phyloP scores from a whole-genome alignment of 495 filamentous ascomycete genomes.

The Astrothelium subdiscretum region DNA sequence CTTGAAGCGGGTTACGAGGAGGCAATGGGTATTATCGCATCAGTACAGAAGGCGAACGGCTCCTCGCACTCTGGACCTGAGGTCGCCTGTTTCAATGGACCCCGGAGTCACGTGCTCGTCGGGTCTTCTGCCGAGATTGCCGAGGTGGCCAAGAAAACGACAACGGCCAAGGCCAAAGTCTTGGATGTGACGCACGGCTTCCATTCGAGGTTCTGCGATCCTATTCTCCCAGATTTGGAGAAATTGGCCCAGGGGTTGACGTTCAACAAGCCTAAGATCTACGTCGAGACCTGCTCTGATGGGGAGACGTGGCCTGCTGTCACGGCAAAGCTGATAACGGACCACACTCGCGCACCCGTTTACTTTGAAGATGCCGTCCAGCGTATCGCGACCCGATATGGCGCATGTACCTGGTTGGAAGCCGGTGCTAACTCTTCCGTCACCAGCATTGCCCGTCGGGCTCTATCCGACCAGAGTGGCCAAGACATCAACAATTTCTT shows the following conservation, averaged over 20 bases:
- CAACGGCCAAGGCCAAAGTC: not conserved
- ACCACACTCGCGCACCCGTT: conserved; percentile 41
- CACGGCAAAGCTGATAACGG: conserved; percentile 22
- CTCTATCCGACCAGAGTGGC: conserved; percentile 9
- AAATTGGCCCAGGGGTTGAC: not conserved
- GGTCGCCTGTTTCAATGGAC: not conserved
- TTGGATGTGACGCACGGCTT: conserved; percentile 5
- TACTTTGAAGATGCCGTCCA: conserved; percentile 40
- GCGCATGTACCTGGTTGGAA: conserved; percentile 36
- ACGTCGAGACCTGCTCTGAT: not conserved
- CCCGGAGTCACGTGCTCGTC: not conserved
- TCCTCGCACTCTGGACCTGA: not conserved
- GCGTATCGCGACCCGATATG: conserved; percentile 28
- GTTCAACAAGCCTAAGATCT: not conserved
- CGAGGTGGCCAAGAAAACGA: not conserved
- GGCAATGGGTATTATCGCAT: not conserved
- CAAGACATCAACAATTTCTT: conserved; percentile 27
- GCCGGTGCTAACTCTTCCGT: conserved; percentile 40
- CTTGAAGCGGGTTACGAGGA: not conserved
- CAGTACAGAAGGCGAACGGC: not conserved
- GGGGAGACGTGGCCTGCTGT: not conserved
- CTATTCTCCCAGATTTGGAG: not conserved
- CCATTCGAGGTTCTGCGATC: conserved; percentile 7
- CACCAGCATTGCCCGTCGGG: conserved; percentile 33
- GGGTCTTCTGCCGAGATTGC: not conserved